These are phyloP conservation scores for Coniochaeta hoffmannii DNA, from an alignment of 2,329 filamentous ascomycete species.

Conservation along the genomic window DNA sequence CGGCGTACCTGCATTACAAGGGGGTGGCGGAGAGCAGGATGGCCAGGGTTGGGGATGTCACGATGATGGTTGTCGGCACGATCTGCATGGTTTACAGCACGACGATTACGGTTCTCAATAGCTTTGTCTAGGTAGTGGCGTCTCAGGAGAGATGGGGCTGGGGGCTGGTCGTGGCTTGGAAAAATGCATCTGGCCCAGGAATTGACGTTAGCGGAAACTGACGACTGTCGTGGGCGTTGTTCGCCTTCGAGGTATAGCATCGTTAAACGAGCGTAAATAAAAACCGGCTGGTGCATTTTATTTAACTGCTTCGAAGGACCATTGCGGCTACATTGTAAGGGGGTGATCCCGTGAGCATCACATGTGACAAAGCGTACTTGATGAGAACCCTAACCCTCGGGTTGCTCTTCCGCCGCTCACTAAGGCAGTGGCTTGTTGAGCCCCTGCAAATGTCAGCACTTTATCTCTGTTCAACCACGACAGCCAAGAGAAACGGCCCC, in stretches of 20 bases:
- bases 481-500: too few relatives aligned
- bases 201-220: too few relatives aligned
- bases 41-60: conserved; percentile 51
- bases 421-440: not conserved
- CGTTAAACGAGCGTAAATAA: too few relatives aligned
- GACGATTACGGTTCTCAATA: conserved; percentile 45
- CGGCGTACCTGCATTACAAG: conserved; percentile 62
- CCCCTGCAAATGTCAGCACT: not conserved
- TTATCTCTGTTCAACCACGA: not conserved
- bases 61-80: conserved; percentile 55
- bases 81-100: conserved; percentile 68
- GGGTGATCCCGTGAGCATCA: too few relatives aligned
- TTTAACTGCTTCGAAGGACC: too few relatives aligned
- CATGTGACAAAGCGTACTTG: too few relatives aligned
- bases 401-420: not conserved
- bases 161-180: not conserved
- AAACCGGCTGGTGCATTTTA: too few relatives aligned
- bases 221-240: too few relatives aligned
- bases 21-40: conserved; percentile 51
- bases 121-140: conserved; percentile 20
- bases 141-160: not conserved
- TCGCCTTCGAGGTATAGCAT: too few relatives aligned
- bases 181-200: too few relatives aligned
- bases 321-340: too few relatives aligned
- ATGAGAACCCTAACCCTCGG: not conserved